These are phyloP conservation scores for Mallotus repandus DNA, from an alignment of 441 rosid species.

Conservation along the genomic window DNA sequence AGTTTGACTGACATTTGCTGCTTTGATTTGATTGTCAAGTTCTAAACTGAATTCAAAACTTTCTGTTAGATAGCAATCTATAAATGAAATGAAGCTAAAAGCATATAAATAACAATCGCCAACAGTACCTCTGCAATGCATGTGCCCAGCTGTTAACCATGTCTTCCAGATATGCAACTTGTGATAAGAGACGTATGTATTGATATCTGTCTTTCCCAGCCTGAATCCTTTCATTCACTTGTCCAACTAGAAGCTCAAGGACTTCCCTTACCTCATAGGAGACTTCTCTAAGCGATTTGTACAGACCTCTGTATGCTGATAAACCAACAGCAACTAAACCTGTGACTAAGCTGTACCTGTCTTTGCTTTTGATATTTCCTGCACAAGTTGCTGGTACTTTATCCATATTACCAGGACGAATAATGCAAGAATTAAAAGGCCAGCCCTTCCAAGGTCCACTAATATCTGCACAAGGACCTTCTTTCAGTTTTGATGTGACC, in stretches of 20 bases:
- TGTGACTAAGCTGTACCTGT: slow-evolving; percentile 62
- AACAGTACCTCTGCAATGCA: slow-evolving; percentile 73
- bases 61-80: slow-evolving; percentile 32
- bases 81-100: slow-evolving; percentile 19
- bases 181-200: slow-evolving; percentile 76
- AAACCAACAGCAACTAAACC: slow-evolving; percentile 91
- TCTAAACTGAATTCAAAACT: slow-evolving; percentile 65
- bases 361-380: slow-evolving; percentile 59
- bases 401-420: slow-evolving; percentile 59
- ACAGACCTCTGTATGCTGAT: slow-evolving; percentile 72
- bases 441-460: slow-evolving; percentile 91
- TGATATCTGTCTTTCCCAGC: slow-evolving; percentile 84
- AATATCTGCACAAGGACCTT: slow-evolving; percentile 82
- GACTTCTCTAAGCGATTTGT: slow-evolving; percentile 74
- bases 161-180: slow-evolving; percentile 95
- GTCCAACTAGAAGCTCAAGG: slow-evolving; percentile 81
- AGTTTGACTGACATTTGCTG: slow-evolving; percentile 34
- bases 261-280: slow-evolving; percentile 80
- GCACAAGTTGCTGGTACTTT: slow-evolving; percentile 44
- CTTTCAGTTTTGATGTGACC: slow-evolving; percentile 90
- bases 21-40: slow-evolving; percentile 43
- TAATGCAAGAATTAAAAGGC: slow-evolving; percentile 94
- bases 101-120: slow-evolving; percentile 16
- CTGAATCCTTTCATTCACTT: slow-evolving; percentile 68
- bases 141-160: slow-evolving; percentile 88